These are phyloP conservation scores for Bonia amplexicaulis DNA, from an alignment of 176 grass and related monocot genomes.

Conservation along the genomic window DNA sequence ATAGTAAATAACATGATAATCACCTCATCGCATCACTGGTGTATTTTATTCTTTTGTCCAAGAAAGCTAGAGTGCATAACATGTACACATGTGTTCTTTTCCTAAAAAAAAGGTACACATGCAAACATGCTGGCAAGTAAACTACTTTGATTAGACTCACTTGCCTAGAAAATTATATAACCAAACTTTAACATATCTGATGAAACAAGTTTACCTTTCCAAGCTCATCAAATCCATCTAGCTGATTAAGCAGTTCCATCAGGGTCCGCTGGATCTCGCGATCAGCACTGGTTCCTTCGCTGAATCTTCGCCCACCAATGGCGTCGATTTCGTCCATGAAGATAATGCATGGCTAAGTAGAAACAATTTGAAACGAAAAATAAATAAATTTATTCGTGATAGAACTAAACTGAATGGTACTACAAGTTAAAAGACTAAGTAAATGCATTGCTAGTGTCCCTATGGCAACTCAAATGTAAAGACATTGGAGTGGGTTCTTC, in stretches of 20 bases:
- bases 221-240: constrained; percentile 96
- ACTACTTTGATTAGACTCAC: background rate
- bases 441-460: background rate
- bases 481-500: background rate
- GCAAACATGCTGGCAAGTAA: background rate
- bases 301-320: constrained; percentile 95
- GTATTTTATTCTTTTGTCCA: background rate
- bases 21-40: background rate
- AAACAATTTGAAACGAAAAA: background rate
- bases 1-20: background rate
- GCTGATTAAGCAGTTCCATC: constrained; percentile 97
- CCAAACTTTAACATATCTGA: background rate
- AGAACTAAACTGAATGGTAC: background rate
- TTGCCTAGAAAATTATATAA: background rate
- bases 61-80: background rate
- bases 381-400: background rate
- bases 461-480: background rate
- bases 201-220: constrained; percentile 65
- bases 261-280: constrained; percentile 95
- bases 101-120: background rate
- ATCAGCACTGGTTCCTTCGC: constrained; percentile 96
- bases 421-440: background rate
- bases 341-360: constrained; percentile 92
- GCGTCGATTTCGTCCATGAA: constrained; percentile 99
- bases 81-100: background rate